Evolutionary conservation across 2,329 filamentous ascomycete genomes (phyloP), one percentile per base, ranked within the genome.

Genomic region (Sclerotiophoma versabilis): DNA sequence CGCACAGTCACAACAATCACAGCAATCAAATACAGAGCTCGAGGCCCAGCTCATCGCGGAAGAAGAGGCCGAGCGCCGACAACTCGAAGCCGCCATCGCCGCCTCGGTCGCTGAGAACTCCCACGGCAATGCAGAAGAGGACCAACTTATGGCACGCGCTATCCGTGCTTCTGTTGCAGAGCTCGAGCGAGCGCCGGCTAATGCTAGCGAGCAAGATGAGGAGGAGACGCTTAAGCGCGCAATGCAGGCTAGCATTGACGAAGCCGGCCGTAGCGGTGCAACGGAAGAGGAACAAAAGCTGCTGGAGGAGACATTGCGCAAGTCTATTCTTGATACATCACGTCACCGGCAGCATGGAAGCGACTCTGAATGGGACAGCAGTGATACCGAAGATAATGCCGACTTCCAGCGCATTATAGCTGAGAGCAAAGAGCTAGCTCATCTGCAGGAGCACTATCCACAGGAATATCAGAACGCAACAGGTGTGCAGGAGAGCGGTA

Each of bases 81-180:
- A 89, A 51, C 83, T 92, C 34, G 90, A 93, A 69, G 79, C 83
- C 34, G 90, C 90, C 1, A 93, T 95, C 53, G 83, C 81, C 47
- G 80, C 68, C 2, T 75, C 72, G 1, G 88, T 95, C 1, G 77
- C 79, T 7, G 83, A 89, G 67, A 92, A 89, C 0, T 92, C 89
- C 0, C 81, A 78, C 1, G 90, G 91, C 10, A 81, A 93, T 58
- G 69, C 80, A 0, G 81, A 85, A 17, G 89, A 95, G 71, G 91
- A 95, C 65, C 81, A 81, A 19, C 79, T 84, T 54, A 81, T 96
- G 41, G 91, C 92, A 68, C 81, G 84, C 17, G 90, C 90, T 1
- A 89, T 96, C 44, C 82, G 89, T 12, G 86, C 89, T 5, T 91
- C 88, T 58, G 80, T 95, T 14, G 78, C 77, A 12, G 86, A 90